Conservation (phyloP, 257 asterid species). For the Penstemon eatonii region DNA sequence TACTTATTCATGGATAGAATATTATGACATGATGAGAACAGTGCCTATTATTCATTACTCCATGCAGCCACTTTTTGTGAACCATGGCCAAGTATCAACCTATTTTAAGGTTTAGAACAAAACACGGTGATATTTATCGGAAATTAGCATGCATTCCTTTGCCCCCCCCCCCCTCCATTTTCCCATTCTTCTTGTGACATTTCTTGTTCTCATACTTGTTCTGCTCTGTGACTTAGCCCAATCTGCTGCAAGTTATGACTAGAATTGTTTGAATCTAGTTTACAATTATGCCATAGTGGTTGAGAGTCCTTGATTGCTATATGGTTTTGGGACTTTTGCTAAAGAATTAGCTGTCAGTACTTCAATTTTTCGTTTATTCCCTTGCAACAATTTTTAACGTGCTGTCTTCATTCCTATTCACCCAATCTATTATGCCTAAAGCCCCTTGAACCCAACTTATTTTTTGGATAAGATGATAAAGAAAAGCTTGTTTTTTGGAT, state of each 20-base stretch:
- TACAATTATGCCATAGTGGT: not conserved
- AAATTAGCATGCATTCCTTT: not conserved
- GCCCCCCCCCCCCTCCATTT: not conserved
- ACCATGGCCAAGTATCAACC: not conserved
- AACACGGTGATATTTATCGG: not conserved
- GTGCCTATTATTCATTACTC: not conserved
- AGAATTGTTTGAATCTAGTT: not conserved
- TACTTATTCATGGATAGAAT: not conserved
- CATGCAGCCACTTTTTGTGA: not conserved
- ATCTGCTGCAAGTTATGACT: not conserved
- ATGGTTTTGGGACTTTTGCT: not conserved
- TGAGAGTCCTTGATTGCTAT: not conserved
- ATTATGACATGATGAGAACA: not conserved
- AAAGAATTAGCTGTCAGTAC: not conserved
- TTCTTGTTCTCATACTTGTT: not conserved
- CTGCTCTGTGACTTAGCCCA: not conserved
- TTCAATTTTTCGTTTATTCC: not conserved
- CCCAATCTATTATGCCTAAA: too few species aligned
- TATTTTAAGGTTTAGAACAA: not conserved
- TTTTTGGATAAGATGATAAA: too few species aligned
- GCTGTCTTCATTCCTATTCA: not conserved
- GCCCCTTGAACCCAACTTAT: too few species aligned
- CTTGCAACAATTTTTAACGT: too few species aligned
- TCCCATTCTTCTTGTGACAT: not conserved
- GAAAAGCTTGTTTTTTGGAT: too few species aligned